Percentiles rank a stretch among this genome's conserved stretches.
phyloP scores from a whole-genome alignment of 805 yeast genomes.

The Blastobotrys chiropterorum region DNA sequence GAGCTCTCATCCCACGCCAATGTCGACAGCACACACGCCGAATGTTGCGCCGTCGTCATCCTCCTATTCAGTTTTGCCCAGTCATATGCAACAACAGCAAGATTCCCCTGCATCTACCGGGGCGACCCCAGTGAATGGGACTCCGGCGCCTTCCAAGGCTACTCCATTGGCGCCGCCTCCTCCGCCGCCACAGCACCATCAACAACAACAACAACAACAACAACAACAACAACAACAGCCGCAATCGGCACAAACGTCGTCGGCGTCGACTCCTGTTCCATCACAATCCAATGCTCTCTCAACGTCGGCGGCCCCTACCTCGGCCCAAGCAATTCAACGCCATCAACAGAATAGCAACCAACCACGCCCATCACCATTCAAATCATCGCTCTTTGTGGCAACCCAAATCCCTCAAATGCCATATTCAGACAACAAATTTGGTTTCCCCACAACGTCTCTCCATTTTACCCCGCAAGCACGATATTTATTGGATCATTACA shows the following conservation, averaged over 20 bases:
- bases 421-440: conserved; percentile 4
- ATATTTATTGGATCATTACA: conserved; percentile 64
- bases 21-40: neutral
- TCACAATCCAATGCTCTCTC: neutral
- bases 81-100: neutral
- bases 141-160: neutral
- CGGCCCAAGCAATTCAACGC: neutral
- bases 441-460: conserved; percentile 14
- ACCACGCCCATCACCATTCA: neutral
- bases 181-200: neutral
- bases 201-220: neutral
- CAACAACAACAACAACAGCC: neutral
- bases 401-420: neutral
- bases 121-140: neutral
- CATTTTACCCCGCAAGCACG: conserved; percentile 47
- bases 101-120: neutral
- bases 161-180: neutral
- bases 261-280: conserved; percentile 6
- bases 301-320: neutral
- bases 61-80: neutral
- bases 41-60: neutral
- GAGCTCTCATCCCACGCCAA: neutral
- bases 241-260: neutral
- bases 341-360: neutral
- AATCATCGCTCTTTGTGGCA: neutral